Conservation (phyloP, 495 filamentous ascomycete species). For the Amorphotheca resinae region DNA sequence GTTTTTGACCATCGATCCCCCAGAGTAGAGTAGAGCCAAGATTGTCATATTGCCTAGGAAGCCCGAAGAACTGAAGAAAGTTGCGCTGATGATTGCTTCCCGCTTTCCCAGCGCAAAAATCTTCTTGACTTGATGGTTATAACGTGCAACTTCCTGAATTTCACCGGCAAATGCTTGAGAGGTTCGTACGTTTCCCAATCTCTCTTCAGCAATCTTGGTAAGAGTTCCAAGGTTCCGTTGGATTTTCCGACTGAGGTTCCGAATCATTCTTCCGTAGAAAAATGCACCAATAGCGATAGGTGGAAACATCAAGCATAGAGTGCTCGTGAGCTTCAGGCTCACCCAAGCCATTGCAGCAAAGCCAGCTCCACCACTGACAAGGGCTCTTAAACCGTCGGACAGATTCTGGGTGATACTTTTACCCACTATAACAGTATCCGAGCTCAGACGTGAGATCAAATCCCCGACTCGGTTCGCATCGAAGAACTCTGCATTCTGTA, state of each 20-base stretch:
- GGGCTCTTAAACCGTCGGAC: slow-evolving; percentile 78
- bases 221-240: slow-evolving; percentile 85
- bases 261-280: slow-evolving; percentile 76
- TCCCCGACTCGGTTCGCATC: slow-evolving; percentile 96
- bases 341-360: slow-evolving; percentile 87
- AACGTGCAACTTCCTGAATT: slow-evolving; percentile 74
- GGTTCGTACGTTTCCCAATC: slow-evolving; percentile 88
- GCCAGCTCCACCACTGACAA: slow-evolving; percentile 80
- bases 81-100: slow-evolving; percentile 78
- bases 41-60: slow-evolving; percentile 94
- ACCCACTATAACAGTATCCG: slow-evolving; percentile 92
- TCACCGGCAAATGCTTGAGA: slow-evolving; percentile 93
- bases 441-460: slow-evolving; percentile 85
- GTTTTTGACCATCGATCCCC: slow-evolving; percentile 75
- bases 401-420: slow-evolving; percentile 98
- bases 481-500: slow-evolving; percentile 97
- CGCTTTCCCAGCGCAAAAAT: slow-evolving; percentile 79
- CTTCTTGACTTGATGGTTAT: slow-evolving; percentile 81
- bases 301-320: slow-evolving; percentile 76
- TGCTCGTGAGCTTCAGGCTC: slow-evolving; percentile 77
- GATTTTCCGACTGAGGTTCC: slow-evolving; percentile 78
- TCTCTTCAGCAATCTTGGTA: slow-evolving; percentile 93
- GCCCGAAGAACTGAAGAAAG: slow-evolving; percentile 81
- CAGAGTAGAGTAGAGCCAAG: slow-evolving; percentile 79
- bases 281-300: slow-evolving; percentile 86